A percentile compares a stretch with the other conserved stretches of the same genome.
phyloP scores from a whole-genome alignment of 768 basidiomycete genomes.

The Roridomyces roridus region DNA sequence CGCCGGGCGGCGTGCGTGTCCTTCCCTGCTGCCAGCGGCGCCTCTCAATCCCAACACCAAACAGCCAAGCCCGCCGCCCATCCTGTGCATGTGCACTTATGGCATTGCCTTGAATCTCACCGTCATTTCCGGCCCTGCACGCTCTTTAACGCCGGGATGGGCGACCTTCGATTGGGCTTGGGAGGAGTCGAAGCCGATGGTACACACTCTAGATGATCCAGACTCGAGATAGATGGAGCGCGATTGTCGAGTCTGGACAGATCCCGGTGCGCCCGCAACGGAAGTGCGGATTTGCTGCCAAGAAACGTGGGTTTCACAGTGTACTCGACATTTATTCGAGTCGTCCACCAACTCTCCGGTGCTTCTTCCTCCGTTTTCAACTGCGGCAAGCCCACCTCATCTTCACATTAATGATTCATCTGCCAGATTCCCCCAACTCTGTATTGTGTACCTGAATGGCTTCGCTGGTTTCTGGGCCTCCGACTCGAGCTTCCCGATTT shows the following conservation, averaged over 20 bases:
- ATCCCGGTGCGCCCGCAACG: conserved; percentile 12
- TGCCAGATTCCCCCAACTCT: conserved; percentile 13
- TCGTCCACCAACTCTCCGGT: too few relatives aligned
- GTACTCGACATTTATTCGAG: too few relatives aligned
- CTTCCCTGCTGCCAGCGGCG: neutral
- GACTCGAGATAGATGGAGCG: conserved; percentile 2
- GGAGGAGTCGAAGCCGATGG: neutral
- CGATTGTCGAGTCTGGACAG: conserved; percentile 6
- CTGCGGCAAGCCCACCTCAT: conserved; percentile 8
- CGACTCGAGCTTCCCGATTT: conserved; percentile 1
- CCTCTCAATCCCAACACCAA: neutral
- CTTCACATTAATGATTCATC: conserved; percentile 5
- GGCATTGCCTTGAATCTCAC: neutral
- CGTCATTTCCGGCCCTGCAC: conserved; percentile 9
- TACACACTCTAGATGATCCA: too few relatives aligned
- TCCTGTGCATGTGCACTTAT: too few relatives aligned
- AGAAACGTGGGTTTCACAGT: too few relatives aligned
- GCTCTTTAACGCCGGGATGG: conserved; percentile 9
- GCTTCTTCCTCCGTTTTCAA: conserved; percentile 5
- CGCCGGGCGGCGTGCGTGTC: too few relatives aligned
- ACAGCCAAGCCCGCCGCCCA: too few relatives aligned
- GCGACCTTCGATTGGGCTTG: neutral
- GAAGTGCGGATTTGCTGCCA: conserved; percentile 4
- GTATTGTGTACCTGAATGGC: conserved; percentile 3
- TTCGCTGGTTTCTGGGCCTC: conserved; percentile 4